Evolutionary conservation across 495 filamentous ascomycete species (phyloP).

Genomic region (Neurospora sp.): DNA sequence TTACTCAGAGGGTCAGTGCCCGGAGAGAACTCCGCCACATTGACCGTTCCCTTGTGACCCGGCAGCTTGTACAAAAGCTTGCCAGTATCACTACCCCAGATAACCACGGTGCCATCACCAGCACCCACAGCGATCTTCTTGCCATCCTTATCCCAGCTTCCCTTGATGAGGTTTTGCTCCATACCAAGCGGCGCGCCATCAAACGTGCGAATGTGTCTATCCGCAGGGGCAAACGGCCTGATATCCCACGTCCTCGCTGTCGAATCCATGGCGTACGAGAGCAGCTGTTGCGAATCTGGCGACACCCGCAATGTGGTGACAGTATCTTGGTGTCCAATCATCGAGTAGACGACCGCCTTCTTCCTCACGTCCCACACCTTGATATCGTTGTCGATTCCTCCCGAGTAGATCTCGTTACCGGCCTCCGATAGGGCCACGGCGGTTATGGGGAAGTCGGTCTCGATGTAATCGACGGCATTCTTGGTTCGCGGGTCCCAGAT

Average conservation of each 20-base stretch:
- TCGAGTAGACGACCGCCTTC: conserved; percentile 72
- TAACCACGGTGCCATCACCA: conserved; percentile 78
- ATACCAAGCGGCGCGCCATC: conserved; percentile 79
- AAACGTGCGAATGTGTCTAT: conserved; percentile 73
- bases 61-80: conserved; percentile 92
- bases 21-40: conserved; percentile 86
- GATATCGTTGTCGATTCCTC: conserved; percentile 94
- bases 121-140: conserved; percentile 81
- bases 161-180: conserved; percentile 85
- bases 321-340: conserved; percentile 86
- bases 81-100: conserved; percentile 76
- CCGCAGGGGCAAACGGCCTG: conserved; percentile 80
- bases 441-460: conserved; percentile 89
- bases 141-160: conserved; percentile 83
- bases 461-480: conserved; percentile 72
- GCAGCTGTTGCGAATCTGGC: conserved; percentile 78
- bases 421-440: conserved; percentile 83
- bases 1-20: conserved; percentile 76
- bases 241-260: conserved; percentile 96
- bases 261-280: conserved; percentile 89
- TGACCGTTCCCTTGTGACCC: conserved; percentile 91
- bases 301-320: conserved; percentile 83
- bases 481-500: conserved; percentile 97
- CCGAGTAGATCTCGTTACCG: conserved; percentile 90
- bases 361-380: conserved; percentile 96